Base-by-base conservation (phyloP, 352 stramenopile genomes). In the Pythium sp. region DNA sequence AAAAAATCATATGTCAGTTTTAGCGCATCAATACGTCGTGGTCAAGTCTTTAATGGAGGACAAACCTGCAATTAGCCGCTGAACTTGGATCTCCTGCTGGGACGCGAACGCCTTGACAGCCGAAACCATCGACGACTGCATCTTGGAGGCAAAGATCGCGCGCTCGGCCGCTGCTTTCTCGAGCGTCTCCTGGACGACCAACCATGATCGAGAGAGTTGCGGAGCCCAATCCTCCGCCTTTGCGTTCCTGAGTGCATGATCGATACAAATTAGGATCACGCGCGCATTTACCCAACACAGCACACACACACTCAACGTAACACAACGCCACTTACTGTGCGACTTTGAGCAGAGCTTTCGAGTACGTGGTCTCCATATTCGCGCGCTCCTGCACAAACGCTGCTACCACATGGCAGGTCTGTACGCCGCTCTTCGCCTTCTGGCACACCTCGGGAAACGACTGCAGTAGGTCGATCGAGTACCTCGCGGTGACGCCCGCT, bases 41-140 rank as follows among this genome's bases (percentile, higher is more conserved):
- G 11, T 43, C 2, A 12, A 15, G 2, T 18, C 5, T 18, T 67
- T 32, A 32, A 32, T 5, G 47, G 38, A 38, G 24, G 38, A 63
- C 54, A 20, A 71, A 94, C 86, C 86, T 73, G 81, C 46, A 56
- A 92, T 86, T 0, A 95, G 69, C 26, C 82, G 82, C 58, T 95
- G 87, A 20, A 92, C 83, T 60, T 95, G 87, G 32, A 76, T 77
- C 53, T 93, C 85, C 36, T 95, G 87, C 62, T 95, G 85, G 9
- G 68, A 69, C 4, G 85, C 83, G 57, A 92, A 95, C 22, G 87
- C 81, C 28, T 86, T 88, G n/a, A 75, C 78, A 9, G 78, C 80
- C 5, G 75, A 68, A 0, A 83, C 79, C 70, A 92, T 89, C 12
- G 72, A 67, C 14, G 76, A 79, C 65, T 92, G 86, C 74, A 92